Conservation (phyloP, 306 rosid species). For the Trichosanthes truncata region DNA sequence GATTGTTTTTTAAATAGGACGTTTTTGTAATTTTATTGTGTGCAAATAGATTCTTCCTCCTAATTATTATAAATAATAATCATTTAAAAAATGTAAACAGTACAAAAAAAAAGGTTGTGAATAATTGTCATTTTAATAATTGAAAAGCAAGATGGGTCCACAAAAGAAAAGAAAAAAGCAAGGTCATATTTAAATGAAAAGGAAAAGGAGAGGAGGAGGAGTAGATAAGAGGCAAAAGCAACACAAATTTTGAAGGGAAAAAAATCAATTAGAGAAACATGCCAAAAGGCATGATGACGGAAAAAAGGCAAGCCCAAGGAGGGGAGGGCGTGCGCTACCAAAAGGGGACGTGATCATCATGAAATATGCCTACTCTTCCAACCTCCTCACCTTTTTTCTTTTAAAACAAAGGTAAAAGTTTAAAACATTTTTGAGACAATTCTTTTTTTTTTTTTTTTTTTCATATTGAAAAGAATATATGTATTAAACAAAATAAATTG, state of each 20-base stretch:
- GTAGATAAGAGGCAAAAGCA: slow-evolving; percentile 3
- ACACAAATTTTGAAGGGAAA: not conserved
- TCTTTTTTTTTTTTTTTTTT: not conserved
- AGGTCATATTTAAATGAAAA: not conserved
- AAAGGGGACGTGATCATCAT: not conserved
- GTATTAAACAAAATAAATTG: too few relatives aligned
- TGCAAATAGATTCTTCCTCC: not conserved
- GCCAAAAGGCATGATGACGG: not conserved
- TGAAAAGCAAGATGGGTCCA: not conserved
- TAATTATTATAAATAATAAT: not conserved
- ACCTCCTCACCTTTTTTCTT: not conserved
- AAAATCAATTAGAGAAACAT: not conserved
- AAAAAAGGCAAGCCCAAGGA: not conserved
- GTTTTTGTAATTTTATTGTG: not conserved
- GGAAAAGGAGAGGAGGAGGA: not conserved
- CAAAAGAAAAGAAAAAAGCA: not conserved
- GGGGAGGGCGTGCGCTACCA: slow-evolving; percentile 3
- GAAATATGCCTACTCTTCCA: not conserved
- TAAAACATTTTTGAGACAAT: not conserved
- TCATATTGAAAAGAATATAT: not conserved
- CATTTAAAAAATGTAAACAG: not conserved
- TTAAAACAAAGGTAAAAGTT: not conserved
- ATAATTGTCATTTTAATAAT: slow-evolving; percentile 1
- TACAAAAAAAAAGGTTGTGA: not conserved
- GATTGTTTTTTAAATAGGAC: not conserved